Percentiles rank a stretch among this genome's conserved stretches.
phyloP scores from a whole-genome alignment of 129 eudicot genomes.

The Tagetes patula region DNA sequence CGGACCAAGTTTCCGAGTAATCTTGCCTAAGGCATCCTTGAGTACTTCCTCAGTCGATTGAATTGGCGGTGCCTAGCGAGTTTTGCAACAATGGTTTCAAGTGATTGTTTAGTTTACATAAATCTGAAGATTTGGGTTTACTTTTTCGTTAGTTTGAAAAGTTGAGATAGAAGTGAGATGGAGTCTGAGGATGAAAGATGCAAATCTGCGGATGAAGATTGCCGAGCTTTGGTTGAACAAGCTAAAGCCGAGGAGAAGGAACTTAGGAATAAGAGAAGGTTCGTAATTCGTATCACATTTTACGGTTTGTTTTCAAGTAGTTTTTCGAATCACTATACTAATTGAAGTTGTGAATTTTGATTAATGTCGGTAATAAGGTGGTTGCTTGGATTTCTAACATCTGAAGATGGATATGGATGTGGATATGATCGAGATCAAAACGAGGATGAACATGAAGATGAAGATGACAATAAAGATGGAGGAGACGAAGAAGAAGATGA shows the following conservation, averaged over 20 bases:
- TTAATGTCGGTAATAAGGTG: slow-evolving; percentile 22
- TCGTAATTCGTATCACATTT: neutral
- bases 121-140: too few relatives aligned
- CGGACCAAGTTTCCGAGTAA: too few relatives aligned
- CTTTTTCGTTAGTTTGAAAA: too few relatives aligned
- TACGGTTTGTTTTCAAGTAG: neutral
- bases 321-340: neutral
- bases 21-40: too few relatives aligned
- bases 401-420: neutral
- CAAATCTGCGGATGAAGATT: slow-evolving; percentile 14
- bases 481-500: too few relatives aligned
- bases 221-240: slow-evolving; percentile 31
- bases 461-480: neutral
- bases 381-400: slow-evolving; percentile 33
- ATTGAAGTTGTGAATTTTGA: neutral
- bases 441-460: neutral
- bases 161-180: slow-evolving; percentile 8
- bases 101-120: too few relatives aligned
- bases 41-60: too few relatives aligned
- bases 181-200: slow-evolving; percentile 15
- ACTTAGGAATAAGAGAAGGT: slow-evolving; percentile 33
- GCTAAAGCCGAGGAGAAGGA: slow-evolving; percentile 20
- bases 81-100: too few relatives aligned
- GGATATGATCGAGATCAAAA: neutral
- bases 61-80: too few relatives aligned